phyloP scores from a whole-genome alignment of 345 rosid genomes.

The Clausena lansium region DNA sequence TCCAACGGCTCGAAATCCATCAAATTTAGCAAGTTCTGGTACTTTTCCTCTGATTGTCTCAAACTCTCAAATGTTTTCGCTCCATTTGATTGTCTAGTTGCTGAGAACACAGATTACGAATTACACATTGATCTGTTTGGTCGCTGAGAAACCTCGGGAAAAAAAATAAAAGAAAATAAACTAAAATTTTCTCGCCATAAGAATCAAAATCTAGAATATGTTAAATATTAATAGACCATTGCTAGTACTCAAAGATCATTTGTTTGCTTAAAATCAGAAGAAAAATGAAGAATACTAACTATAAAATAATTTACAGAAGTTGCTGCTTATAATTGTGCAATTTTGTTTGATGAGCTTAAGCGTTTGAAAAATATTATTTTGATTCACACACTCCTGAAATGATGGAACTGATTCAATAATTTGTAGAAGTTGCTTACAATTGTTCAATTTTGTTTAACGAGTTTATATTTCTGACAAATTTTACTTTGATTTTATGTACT shows the following conservation, averaged over 20 bases:
- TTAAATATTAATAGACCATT: background rate
- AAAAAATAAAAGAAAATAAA: background rate
- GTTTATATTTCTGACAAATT: no score
- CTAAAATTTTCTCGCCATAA: background rate
- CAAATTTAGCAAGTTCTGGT: constrained; percentile 22
- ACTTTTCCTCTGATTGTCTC: no score
- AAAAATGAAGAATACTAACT: background rate
- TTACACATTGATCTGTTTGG: background rate
- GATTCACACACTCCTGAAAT: background rate
- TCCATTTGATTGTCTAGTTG: background rate
- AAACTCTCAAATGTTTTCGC: background rate
- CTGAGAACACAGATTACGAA: background rate
- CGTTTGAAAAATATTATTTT: background rate
- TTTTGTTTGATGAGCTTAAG: background rate
- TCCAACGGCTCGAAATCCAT: constrained; percentile 18
- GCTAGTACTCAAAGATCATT: background rate
- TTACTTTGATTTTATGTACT: no score
- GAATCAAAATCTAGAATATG: background rate
- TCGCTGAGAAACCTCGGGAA: background rate
- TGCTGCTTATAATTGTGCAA: background rate
- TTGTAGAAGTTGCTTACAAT: no score
- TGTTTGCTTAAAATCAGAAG: background rate
- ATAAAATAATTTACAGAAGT: no score
- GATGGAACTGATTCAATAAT: background rate
- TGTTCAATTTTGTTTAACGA: no score